Percentiles rank a stretch among this genome's conserved stretches.
Conservation (phyloP, 495 filamentous ascomycete genomes). For the Talaromyces proteolyticus region DNA sequence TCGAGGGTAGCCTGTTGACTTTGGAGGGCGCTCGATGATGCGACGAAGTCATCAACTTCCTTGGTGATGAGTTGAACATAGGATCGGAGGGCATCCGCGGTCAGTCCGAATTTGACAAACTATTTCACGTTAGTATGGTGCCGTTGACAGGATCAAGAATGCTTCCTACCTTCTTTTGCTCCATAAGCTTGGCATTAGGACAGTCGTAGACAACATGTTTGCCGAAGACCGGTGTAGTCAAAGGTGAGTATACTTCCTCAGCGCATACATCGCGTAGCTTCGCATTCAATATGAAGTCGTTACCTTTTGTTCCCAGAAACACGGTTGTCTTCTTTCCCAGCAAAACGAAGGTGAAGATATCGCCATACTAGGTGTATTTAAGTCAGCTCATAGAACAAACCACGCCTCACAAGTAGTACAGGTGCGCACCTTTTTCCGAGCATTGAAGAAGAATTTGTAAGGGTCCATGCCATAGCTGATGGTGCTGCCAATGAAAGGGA, state of each 20-base stretch:
- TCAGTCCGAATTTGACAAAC: slow-evolving; percentile 85
- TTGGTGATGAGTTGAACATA: slow-evolving; percentile 75
- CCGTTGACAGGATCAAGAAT: background rate
- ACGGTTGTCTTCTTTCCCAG: slow-evolving; percentile 73
- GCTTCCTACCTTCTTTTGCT: slow-evolving; percentile 61
- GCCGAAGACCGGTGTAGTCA: slow-evolving; percentile 84
- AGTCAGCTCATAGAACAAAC: background rate
- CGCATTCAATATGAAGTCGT: slow-evolving; percentile 83
- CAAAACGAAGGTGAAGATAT: slow-evolving; percentile 75
- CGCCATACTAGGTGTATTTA: slow-evolving; percentile 54
- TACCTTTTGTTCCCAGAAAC: slow-evolving; percentile 70
- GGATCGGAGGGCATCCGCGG: slow-evolving; percentile 65
- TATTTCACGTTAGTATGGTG: slow-evolving; percentile 16
- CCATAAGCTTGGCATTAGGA: slow-evolving; percentile 79
- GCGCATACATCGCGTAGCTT: slow-evolving; percentile 76
- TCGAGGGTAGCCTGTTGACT: slow-evolving; percentile 58
- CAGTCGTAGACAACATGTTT: slow-evolving; percentile 85
- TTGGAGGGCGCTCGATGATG: slow-evolving; percentile 59
- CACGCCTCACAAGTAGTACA: background rate
- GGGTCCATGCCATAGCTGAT: slow-evolving; percentile 80
- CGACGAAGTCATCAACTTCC: slow-evolving; percentile 67
- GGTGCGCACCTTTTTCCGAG: slow-evolving; percentile 57
- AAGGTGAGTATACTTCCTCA: slow-evolving; percentile 73
- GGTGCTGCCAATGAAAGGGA: slow-evolving; percentile 75
- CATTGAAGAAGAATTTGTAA: slow-evolving; percentile 68